Evolutionary conservation across 306 rosid genomes (phyloP).

Genomic region (Trifolium subterraneum): DNA sequence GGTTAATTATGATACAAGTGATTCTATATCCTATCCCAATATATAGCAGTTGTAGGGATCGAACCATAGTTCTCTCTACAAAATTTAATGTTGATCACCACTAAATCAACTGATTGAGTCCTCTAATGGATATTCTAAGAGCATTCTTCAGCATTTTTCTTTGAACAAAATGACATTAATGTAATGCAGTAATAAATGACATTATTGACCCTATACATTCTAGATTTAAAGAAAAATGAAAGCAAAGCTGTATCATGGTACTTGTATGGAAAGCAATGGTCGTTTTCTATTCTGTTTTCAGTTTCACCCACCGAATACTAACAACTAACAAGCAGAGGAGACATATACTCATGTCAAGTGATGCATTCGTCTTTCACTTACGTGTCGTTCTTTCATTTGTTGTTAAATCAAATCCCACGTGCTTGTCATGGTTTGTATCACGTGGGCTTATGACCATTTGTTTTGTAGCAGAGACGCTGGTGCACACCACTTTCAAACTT

Average conservation of each 20-base stretch:
- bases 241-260: not conserved
- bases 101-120: too few relatives aligned
- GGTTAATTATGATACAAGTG: too few relatives aligned
- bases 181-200: too few relatives aligned
- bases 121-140: too few relatives aligned
- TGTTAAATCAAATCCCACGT: conserved; percentile 61
- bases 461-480: conserved; percentile 53
- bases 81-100: too few relatives aligned
- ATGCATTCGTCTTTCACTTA: not conserved
- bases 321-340: not conserved
- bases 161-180: too few relatives aligned
- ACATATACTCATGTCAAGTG: conserved; percentile 37
- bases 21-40: too few relatives aligned
- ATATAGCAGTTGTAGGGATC: too few relatives aligned
- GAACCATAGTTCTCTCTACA: too few relatives aligned
- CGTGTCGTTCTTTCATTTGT: conserved; percentile 42
- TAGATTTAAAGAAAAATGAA: not conserved
- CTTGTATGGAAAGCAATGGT: not conserved
- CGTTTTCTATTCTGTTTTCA: not conserved
- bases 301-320: conserved; percentile 1
- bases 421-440: conserved; percentile 47
- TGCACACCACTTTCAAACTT: conserved; percentile 33
- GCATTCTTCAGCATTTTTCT: too few relatives aligned
- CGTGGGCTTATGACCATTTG: conserved; percentile 58
- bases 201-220: not conserved